Evolutionary conservation across 2,329 filamentous ascomycete species (phyloP).

Genomic region (Escovopsis weberi): DNA sequence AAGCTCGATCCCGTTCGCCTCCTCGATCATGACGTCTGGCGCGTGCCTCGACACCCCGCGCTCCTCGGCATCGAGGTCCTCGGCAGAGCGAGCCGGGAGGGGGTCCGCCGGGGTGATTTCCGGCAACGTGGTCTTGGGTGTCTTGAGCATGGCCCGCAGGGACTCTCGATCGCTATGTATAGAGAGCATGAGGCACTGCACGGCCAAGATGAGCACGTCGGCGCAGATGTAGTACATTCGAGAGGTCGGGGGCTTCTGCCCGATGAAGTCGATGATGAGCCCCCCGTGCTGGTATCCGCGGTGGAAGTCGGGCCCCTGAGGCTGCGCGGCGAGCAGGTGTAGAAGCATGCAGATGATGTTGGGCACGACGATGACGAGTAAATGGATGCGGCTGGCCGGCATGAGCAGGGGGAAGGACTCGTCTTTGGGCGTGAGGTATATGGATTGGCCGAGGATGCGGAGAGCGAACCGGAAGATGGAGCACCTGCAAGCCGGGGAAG

Average conservation of each 20-base stretch:
- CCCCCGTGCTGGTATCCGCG: conserved; percentile 54
- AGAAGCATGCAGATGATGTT: conserved; percentile 46
- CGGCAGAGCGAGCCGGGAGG: conserved; percentile 17
- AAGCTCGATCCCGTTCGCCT: conserved; percentile 31
- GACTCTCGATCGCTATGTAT: conserved; percentile 46
- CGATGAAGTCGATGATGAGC: conserved; percentile 52
- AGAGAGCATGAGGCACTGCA: conserved; percentile 51
- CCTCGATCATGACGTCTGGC: conserved; percentile 20
- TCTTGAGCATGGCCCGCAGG: conserved; percentile 33
- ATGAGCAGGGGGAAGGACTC: conserved; percentile 40
- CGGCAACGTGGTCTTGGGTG: conserved; percentile 20
- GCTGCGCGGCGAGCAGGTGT: conserved; percentile 40
- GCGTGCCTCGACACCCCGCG: conserved; percentile 31
- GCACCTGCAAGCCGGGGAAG: conserved; percentile 30
- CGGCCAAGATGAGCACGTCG: conserved; percentile 38
- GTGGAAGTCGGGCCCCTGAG: conserved; percentile 43
- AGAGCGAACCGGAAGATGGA: conserved; percentile 49
- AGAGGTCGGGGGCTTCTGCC: conserved; percentile 47
- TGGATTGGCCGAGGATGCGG: conserved; percentile 42
- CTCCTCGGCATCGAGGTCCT: conserved; percentile 44
- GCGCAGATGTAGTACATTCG: conserved; percentile 38
- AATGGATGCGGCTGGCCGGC: conserved; percentile 40
- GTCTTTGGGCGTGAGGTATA: conserved; percentile 49
- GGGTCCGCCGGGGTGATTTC: conserved; percentile 5
- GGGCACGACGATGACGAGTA: conserved; percentile 42